Evolutionary conservation across 768 basidiomycete species (phyloP).

Genomic region (Obba rivulosa): DNA sequence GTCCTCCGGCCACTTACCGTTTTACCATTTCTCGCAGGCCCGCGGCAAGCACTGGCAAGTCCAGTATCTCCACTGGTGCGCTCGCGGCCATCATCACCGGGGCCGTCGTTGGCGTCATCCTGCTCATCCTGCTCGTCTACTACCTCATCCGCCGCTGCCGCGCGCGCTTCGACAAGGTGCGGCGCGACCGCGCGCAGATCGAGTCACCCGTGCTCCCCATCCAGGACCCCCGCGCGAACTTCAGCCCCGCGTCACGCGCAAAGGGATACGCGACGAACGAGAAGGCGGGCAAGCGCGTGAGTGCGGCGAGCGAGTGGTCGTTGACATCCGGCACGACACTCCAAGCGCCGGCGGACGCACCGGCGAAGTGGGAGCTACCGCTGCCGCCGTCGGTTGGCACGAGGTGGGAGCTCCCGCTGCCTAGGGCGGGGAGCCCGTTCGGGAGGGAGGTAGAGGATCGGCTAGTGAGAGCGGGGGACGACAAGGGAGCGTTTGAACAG

Average conservation of each 20-base stretch:
- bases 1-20: not conserved
- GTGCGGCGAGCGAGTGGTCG: not conserved
- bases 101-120: constrained; percentile 2
- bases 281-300: not conserved
- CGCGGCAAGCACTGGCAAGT: not conserved
- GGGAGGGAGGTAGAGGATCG: too few relatives aligned
- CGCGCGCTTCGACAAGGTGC: not conserved
- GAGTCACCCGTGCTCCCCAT: constrained; percentile 10
- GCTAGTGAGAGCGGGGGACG: too few relatives aligned
- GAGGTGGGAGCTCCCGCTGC: not conserved
- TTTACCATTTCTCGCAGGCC: not conserved
- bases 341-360: not conserved
- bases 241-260: too few relatives aligned
- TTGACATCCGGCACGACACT: not conserved
- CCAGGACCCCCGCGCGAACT: constrained; percentile 11
- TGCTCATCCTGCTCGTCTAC: constrained; percentile 5
- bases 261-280: not conserved
- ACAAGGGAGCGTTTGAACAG: too few relatives aligned
- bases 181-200: not conserved
- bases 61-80: constrained; percentile 7
- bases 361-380: not conserved
- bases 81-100: constrained; percentile 11
- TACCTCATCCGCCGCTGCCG: constrained; percentile 6
- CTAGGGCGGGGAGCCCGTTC: too few relatives aligned
- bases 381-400: not conserved